Evolutionary conservation across 352 stramenopile genomes (phyloP).

Genomic region (Pythium apleroticum): DNA sequence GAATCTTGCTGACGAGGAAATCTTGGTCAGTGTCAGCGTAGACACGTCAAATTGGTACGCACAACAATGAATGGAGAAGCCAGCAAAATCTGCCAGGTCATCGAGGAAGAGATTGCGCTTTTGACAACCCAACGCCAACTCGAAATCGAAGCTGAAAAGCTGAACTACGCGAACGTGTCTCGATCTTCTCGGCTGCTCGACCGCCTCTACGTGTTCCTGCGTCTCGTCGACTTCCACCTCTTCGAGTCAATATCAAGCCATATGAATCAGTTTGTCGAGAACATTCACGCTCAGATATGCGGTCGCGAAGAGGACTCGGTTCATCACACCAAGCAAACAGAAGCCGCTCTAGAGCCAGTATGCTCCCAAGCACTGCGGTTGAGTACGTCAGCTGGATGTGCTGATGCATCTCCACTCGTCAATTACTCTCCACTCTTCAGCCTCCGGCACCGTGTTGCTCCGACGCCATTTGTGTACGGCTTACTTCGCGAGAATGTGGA

Average conservation of each 20-base stretch:
- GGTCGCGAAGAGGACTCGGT: slow-evolving; percentile 15
- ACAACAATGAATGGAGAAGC: neutral
- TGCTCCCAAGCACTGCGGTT: neutral
- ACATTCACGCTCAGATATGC: slow-evolving; percentile 39
- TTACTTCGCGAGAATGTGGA: slow-evolving; percentile 18
- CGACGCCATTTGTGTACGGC: slow-evolving; percentile 24
- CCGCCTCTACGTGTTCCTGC: slow-evolving; percentile 56
- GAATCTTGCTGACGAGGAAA: neutral
- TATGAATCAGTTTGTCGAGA: slow-evolving; percentile 30
- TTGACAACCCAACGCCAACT: slow-evolving; percentile 7
- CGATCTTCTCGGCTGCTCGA: slow-evolving; percentile 37
- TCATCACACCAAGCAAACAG: neutral
- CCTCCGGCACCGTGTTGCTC: slow-evolving; percentile 20
- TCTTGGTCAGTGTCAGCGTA: slow-evolving; percentile 5
- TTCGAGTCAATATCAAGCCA: slow-evolving; percentile 48
- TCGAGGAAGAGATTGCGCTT: neutral
- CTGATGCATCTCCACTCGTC: slow-evolving; percentile 2
- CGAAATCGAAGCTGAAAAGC: slow-evolving; percentile 11
- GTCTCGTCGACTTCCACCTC: slow-evolving; percentile 44
- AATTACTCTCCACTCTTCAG: slow-evolving; percentile 35
- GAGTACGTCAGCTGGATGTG: neutral
- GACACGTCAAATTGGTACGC: slow-evolving; percentile 4
- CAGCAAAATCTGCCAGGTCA: slow-evolving; percentile 6
- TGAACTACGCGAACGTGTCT: slow-evolving; percentile 21
- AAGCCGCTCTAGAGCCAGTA: neutral